A percentile compares a stretch with the other conserved stretches of the same genome.
These are phyloP conservation scores for Fusarium secorum DNA, from an alignment of 2,329 filamentous ascomycete species.

Conservation along the genomic window DNA sequence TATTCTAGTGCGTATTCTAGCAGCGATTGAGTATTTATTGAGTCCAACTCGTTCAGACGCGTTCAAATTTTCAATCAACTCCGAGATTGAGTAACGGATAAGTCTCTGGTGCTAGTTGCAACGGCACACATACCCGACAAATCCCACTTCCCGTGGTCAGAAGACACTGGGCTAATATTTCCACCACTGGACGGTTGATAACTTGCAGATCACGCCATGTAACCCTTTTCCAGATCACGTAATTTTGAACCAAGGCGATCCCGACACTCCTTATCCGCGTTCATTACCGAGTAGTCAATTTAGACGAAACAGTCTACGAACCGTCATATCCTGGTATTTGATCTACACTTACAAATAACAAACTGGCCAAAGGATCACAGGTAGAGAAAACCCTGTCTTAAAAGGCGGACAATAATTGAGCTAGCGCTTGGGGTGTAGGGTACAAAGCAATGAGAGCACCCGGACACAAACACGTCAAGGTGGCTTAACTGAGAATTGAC, in stretches of 20 bases:
- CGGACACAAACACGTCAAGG: rapidly evolving
- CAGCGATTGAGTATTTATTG: rapidly evolving
- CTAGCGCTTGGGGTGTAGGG: rapidly evolving
- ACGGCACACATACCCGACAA: background rate
- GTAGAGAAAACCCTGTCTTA: background rate
- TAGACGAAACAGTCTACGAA: background rate
- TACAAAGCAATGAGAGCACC: background rate
- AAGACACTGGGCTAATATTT: background rate
- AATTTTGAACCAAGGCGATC: background rate
- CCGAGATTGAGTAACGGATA: background rate
- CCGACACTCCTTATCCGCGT: background rate
- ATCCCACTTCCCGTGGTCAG: background rate
- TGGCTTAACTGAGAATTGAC: rapidly evolving
- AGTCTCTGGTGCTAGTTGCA: no score
- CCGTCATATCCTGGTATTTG: background rate
- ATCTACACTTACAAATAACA: background rate
- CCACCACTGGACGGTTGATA: background rate
- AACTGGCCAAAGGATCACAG: rapidly evolving
- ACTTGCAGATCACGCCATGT: background rate
- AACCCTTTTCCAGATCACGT: background rate
- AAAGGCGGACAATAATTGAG: rapidly evolving
- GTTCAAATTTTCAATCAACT: no score
- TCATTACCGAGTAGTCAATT: background rate
- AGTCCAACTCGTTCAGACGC: rapidly evolving
- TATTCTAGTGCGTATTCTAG: rapidly evolving